Evolutionary conservation across 805 yeast genomes (phyloP).

Genomic region (Candida parachauliodes): DNA sequence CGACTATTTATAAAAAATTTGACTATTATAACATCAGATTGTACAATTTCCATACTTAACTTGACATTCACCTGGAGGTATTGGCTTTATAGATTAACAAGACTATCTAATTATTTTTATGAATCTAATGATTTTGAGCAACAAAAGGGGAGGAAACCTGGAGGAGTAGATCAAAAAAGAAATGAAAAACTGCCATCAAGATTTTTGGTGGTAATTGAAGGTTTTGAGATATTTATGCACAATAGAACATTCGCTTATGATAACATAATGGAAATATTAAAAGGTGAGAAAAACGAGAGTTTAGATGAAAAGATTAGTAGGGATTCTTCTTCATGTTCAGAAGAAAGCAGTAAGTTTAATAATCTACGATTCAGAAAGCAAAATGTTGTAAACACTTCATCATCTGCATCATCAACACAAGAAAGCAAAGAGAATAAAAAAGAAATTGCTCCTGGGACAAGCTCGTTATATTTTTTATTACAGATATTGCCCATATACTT

Average conservation of each 20-base stretch:
- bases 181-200: constrained; percentile 55
- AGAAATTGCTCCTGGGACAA: background rate
- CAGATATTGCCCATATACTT: constrained; percentile 60
- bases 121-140: constrained; percentile 1
- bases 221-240: constrained; percentile 79
- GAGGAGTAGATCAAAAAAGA: constrained; percentile 15
- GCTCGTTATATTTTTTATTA: constrained; percentile 18
- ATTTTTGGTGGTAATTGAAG: constrained; percentile 58
- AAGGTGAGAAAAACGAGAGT: constrained; percentile 5
- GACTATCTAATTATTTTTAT: constrained; percentile 34
- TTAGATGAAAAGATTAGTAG: background rate
- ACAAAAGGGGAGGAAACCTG: background rate
- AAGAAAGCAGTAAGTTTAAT: constrained; percentile 5
- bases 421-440: background rate
- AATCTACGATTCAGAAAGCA: constrained; percentile 9
- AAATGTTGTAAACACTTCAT: constrained; percentile 5
- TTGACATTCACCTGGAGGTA: constrained; percentile 87
- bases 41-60: constrained; percentile 64
- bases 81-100: constrained; percentile 58
- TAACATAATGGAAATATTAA: constrained; percentile 44
- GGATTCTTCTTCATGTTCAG: constrained; percentile 8
- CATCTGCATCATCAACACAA: constrained; percentile 4
- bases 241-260: constrained; percentile 80
- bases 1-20: constrained; percentile 74
- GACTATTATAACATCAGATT: constrained; percentile 68